These are phyloP conservation scores for Nemania sp. DNA, from an alignment of 2,329 filamentous ascomycete species.

Conservation along the genomic window DNA sequence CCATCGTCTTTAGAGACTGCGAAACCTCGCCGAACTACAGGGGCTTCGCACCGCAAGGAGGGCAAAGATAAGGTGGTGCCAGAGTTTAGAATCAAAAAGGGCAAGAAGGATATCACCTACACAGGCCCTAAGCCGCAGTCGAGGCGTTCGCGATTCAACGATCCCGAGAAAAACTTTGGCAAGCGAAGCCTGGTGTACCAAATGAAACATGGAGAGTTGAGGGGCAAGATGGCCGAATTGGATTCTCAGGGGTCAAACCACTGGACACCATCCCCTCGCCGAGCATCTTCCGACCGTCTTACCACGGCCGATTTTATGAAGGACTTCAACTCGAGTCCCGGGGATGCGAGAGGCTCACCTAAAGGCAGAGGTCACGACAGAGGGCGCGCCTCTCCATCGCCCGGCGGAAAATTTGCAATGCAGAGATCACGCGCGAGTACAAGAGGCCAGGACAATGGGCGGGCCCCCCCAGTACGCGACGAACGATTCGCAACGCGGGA, in stretches of 20 bases:
- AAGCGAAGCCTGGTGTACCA: conserved; percentile 68
- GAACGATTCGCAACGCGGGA: too few species aligned
- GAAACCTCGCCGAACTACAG: conserved; percentile 43
- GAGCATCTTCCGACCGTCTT: conserved; percentile 18
- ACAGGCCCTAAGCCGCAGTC: conserved; percentile 57
- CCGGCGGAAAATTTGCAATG: background rate
- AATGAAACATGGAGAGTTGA: conserved; percentile 60
- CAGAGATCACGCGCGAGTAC: background rate
- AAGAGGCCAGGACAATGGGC: too few species aligned
- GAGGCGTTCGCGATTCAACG: conserved; percentile 64
- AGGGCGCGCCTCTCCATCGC: background rate
- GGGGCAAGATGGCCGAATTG: conserved; percentile 48
- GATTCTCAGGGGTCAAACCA: background rate
- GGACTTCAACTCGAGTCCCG: conserved; percentile 14
- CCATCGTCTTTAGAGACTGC: conserved; percentile 42
- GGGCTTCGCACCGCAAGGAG: conserved; percentile 37
- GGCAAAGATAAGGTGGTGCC: conserved; percentile 41
- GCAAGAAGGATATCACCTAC: conserved; percentile 65
- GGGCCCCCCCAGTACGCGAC: too few species aligned
- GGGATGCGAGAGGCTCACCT: background rate
- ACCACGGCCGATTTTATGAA: conserved; percentile 35
- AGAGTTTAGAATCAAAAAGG: conserved; percentile 56
- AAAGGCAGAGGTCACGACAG: background rate
- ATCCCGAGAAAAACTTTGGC: conserved; percentile 63
- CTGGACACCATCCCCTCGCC: background rate